A percentile compares a stretch with the other conserved stretches of the same genome.
Conservation (phyloP, 306 rosid species). For the Quercus glauca region DNA sequence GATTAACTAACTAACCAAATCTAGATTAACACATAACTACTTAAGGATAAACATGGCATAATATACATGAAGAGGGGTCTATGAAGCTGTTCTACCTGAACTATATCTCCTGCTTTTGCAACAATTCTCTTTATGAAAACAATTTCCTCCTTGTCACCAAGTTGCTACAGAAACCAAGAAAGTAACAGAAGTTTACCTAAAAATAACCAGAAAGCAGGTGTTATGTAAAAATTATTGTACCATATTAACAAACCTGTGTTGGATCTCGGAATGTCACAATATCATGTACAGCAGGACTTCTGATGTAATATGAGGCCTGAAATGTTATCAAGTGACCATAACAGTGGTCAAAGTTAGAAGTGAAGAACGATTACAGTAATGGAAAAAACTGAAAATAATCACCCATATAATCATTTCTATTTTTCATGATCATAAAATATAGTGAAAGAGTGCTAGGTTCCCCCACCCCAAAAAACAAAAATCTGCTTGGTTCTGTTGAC, state of each 20-base stretch:
- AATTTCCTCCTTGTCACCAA: conserved; percentile 36
- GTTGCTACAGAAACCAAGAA: conserved; percentile 42
- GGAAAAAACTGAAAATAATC: neutral
- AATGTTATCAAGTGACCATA: conserved; percentile 14
- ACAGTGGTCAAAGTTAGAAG: conserved; percentile 18
- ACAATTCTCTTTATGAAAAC: conserved; percentile 85
- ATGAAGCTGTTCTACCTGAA: conserved; percentile 48
- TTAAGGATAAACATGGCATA: neutral
- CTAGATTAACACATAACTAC: neutral
- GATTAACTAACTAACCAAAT: neutral
- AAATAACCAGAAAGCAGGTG: conserved; percentile 1
- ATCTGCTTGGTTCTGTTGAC: neutral
- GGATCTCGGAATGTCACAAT: conserved; percentile 77
- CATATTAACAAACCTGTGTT: conserved; percentile 57
- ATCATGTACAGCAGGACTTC: conserved; percentile 65
- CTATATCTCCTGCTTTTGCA: conserved; percentile 78
- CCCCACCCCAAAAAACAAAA: neutral
- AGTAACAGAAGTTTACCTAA: conserved; percentile 14
- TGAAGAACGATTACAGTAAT: neutral
- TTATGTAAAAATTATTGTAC: conserved; percentile 18
- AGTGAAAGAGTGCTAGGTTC: neutral
- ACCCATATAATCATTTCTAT: neutral
- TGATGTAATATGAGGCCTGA: conserved; percentile 71
- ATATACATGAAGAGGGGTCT: neutral
- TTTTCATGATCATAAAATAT: neutral